Evolutionary conservation across 2,329 filamentous ascomycete species (phyloP), one percentile per base, ranked within the genome.

Genomic region (Colletotrichum euphorbiae): DNA sequence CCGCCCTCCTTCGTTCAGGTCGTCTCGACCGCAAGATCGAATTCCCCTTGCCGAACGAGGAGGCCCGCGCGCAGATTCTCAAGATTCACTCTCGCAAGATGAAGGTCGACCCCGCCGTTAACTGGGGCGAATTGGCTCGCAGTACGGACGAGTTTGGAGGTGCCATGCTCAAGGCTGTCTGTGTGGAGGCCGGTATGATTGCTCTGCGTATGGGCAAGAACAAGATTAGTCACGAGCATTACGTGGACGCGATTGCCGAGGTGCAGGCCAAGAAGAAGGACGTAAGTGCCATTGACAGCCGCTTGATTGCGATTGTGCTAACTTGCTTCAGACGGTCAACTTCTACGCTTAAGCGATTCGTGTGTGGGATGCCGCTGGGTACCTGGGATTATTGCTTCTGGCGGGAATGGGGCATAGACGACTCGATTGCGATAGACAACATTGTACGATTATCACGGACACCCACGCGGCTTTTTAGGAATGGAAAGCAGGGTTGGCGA

Each of bases 111-210:
- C 90, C 93, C 61, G 90, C 87, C 62, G 92, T 99, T 77, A 99
- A 99, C 86, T 99, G 96, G 94, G 88, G 90, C 68, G 96, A 99
- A 80, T 80, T 99, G 82, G 96, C 96, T 7, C 90, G 96, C 76
- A 98, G 94, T 82, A 99, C 96, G 17, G 96, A 99, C 79, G 96
- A 99, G 82, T 99, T 99, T 79, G 96, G 96, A 68, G 96, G 96
- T 78, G 96, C 96, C 69, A 95, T 97, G 89, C 84, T 99, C 74
- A 99, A 99, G 87, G 96, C 96, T 48, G 96, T 99, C 21, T 99
- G 96, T 80, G 96, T 99, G 28, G 96, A 99, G 84, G 96, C 96
- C 58, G 96, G 96, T 78, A 99, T 99, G 96, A 99, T 99, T 82
- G 96, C 96, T 31, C 84, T 99, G 77, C 89, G 96, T 74, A 93